These are phyloP conservation scores for Microdochium nivale DNA, from an alignment of 2,329 filamentous ascomycete genomes.

Conservation along the genomic window DNA sequence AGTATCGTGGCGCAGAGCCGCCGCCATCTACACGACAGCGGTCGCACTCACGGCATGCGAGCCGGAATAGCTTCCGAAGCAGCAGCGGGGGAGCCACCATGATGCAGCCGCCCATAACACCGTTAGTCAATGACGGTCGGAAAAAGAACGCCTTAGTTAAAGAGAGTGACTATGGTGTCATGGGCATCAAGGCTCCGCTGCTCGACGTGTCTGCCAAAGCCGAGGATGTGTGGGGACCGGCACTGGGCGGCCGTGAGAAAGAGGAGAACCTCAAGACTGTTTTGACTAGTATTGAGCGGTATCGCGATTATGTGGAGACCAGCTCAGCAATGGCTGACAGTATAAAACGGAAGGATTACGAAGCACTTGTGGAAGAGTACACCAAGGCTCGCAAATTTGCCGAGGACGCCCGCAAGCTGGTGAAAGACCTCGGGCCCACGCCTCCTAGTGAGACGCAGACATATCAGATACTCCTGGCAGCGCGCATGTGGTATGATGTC, in stretches of 20 bases:
- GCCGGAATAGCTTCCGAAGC: slow-evolving; percentile 57
- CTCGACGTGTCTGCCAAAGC: slow-evolving; percentile 89
- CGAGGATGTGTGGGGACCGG: slow-evolving; percentile 95
- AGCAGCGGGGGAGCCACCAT: slow-evolving; percentile 29
- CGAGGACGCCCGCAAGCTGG: slow-evolving; percentile 66
- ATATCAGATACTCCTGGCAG: slow-evolving; percentile 79
- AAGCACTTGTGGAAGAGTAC: slow-evolving; percentile 80
- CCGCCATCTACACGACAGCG: slow-evolving; percentile 29
- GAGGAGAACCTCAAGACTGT: slow-evolving; percentile 80
- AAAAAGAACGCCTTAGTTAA: slow-evolving; percentile 89
- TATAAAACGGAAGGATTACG: slow-evolving; percentile 87
- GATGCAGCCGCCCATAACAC: slow-evolving; percentile 27
- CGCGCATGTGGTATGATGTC: slow-evolving; percentile 91
- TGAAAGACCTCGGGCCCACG: slow-evolving; percentile 42
- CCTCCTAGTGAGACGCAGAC: slow-evolving; percentile 69
- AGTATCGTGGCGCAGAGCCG: slow-evolving; percentile 53
- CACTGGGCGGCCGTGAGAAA: slow-evolving; percentile 81
- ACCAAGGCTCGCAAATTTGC: slow-evolving; percentile 72
- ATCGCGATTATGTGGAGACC: slow-evolving; percentile 75
- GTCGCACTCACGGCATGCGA: slow-evolving; percentile 57
- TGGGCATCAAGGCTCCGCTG: slow-evolving; percentile 80
- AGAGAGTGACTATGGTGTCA: slow-evolving; percentile 84
- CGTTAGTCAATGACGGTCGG: slow-evolving; percentile 40
- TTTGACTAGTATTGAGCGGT: slow-evolving; percentile 65
- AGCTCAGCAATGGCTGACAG: slow-evolving; percentile 70